Percentiles rank a stretch among this genome's conserved stretches.
These are phyloP conservation scores for Rutstroemia sp. DNA, from an alignment of 2,329 filamentous ascomycete species.

Conservation along the genomic window DNA sequence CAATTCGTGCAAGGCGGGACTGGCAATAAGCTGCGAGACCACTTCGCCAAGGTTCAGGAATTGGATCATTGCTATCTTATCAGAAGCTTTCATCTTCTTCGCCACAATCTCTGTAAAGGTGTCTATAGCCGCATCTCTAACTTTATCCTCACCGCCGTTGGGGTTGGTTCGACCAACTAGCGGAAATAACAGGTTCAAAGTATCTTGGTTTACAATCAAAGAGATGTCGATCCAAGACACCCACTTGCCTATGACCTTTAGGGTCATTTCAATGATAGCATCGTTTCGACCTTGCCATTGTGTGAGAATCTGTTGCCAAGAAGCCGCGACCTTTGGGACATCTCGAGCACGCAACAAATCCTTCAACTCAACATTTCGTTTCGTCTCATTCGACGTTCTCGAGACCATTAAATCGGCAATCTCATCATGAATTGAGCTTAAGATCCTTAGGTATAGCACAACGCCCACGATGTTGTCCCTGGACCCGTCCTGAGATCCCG, in stretches of 20 bases:
- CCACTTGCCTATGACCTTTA: slow-evolving; percentile 93
- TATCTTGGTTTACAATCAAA: slow-evolving; percentile 81
- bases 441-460: slow-evolving; percentile 79
- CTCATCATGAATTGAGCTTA: slow-evolving; percentile 90
- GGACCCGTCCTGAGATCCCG: slow-evolving; percentile 52
- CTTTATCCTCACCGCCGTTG: slow-evolving; percentile 60
- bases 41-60: slow-evolving; percentile 85
- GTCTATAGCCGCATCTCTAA: slow-evolving; percentile 86
- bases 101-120: slow-evolving; percentile 92
- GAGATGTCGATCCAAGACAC: slow-evolving; percentile 98
- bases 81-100: slow-evolving; percentile 93
- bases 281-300: slow-evolving; percentile 63
- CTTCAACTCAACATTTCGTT: slow-evolving; percentile 83
- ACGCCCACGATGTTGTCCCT: slow-evolving; percentile 68
- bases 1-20: slow-evolving; percentile 70
- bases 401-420: slow-evolving; percentile 88
- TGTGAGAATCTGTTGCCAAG: slow-evolving; percentile 85
- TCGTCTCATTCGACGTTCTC: slow-evolving; percentile 69
- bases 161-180: slow-evolving; percentile 70
- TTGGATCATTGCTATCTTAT: slow-evolving; percentile 90
- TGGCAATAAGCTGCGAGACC: slow-evolving; percentile 76
- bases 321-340: slow-evolving; percentile 77
- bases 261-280: slow-evolving; percentile 72
- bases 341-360: slow-evolving; percentile 82
- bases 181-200: slow-evolving; percentile 78